phyloP scores from a whole-genome alignment of 371 early-diverging fungal species.

The Synchytrium microbalum region DNA sequence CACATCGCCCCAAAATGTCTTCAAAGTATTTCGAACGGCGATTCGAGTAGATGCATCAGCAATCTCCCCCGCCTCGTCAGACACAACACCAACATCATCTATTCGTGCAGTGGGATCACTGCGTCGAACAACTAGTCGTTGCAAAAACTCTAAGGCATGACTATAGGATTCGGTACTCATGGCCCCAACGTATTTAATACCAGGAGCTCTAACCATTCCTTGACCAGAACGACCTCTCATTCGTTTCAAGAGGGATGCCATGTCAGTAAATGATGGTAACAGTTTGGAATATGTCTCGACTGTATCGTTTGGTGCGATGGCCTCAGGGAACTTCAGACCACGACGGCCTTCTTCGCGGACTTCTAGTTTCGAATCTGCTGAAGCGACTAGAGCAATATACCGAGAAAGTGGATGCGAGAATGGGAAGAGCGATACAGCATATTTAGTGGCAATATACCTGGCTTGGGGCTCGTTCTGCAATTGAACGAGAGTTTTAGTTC shows the following conservation, averaged over 20 bases:
- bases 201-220: slow-evolving; percentile 7
- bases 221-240: too few relatives aligned
- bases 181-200: slow-evolving; percentile 23
- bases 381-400: slow-evolving; percentile 64
- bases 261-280: too few relatives aligned
- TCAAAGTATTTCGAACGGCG: slow-evolving; percentile 9
- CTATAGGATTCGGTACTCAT: slow-evolving; percentile 27
- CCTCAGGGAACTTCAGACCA: slow-evolving; percentile 33
- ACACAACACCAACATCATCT: slow-evolving; percentile 31
- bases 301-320: not conserved
- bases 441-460: slow-evolving; percentile 61
- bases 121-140: slow-evolving; percentile 24
- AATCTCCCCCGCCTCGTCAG: slow-evolving; percentile 35
- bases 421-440: slow-evolving; percentile 66
- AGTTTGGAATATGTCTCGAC: too few relatives aligned
- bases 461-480: slow-evolving; percentile 46
- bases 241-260: too few relatives aligned
- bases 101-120: slow-evolving; percentile 21
- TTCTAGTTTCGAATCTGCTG: slow-evolving; percentile 64
- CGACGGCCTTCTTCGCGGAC: slow-evolving; percentile 59
- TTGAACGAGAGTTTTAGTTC: not conserved
- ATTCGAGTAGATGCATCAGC: slow-evolving; percentile 17
- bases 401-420: slow-evolving; percentile 63
- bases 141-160: slow-evolving; percentile 23
- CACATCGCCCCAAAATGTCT: slow-evolving; percentile 38